A percentile compares a stretch with the other conserved stretches of the same genome.
Evolutionary conservation across 164 flowering plant genomes (phyloP).

Genomic region (Malania oleifera): DNA sequence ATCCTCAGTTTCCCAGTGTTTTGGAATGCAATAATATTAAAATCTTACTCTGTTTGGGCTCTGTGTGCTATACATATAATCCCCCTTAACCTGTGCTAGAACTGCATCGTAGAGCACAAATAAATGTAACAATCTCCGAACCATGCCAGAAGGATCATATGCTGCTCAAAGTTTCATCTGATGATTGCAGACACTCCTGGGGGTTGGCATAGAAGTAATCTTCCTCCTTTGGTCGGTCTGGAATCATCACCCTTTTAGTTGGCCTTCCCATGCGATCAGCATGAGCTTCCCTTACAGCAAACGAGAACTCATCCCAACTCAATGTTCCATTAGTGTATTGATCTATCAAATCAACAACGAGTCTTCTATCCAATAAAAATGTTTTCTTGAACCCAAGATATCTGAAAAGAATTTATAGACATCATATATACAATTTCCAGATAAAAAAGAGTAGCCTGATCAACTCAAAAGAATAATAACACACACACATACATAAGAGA

Average conservation of each 20-base stretch:
- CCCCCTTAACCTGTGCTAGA: constrained; percentile 8
- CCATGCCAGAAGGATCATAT: constrained; percentile 17
- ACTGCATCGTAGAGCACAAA: constrained; percentile 3
- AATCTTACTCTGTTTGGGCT: constrained; percentile 9
- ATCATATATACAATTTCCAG: no score
- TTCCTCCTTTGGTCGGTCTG: constrained; percentile 83
- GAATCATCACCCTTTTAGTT: constrained; percentile 54
- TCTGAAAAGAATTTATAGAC: constrained; percentile 37
- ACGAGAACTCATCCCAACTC: constrained; percentile 70
- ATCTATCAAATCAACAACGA: constrained; percentile 71
- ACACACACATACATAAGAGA: no score
- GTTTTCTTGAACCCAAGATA: constrained; percentile 77
- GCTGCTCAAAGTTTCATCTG: constrained; percentile 31
- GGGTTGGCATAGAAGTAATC: constrained; percentile 89
- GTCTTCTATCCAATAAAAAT: constrained; percentile 59
- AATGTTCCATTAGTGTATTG: constrained; percentile 46
- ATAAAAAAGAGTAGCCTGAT: no score
- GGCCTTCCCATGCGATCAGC: constrained; percentile 67
- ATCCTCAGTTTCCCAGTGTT: constrained; percentile 12
- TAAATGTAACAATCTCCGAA: constrained; percentile 7
- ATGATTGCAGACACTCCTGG: constrained; percentile 60
- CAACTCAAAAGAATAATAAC: no score
- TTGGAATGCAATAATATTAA: constrained; percentile 6
- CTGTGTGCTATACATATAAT: no score
- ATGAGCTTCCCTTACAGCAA: constrained; percentile 59